Conservation (phyloP, 2,329 filamentous ascomycete genomes). For the Phaeophleospora eucalypticola region DNA sequence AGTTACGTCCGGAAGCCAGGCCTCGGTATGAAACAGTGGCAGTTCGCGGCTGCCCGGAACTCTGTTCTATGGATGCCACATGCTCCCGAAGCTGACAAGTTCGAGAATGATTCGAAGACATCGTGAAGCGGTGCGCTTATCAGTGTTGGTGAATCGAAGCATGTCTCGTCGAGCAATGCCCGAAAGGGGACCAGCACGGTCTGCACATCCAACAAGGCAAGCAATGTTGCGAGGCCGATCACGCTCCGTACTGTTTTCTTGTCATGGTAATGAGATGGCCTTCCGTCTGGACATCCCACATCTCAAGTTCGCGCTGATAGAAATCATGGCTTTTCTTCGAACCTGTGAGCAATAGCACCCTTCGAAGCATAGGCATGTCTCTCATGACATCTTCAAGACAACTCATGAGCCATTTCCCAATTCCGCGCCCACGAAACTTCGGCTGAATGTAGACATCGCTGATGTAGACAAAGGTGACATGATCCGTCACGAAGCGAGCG, state of each 20-base stretch:
- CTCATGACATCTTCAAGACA: constrained; percentile 22
- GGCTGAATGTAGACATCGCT: constrained; percentile 26
- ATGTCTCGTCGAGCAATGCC: too few relatives aligned
- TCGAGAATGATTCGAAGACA: background rate
- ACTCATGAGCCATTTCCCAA: constrained; percentile 25
- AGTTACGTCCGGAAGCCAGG: too few relatives aligned
- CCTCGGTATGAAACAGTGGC: too few relatives aligned
- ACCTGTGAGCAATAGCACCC: constrained; percentile 21
- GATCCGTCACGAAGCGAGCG: constrained; percentile 27
- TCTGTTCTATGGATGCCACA: background rate
- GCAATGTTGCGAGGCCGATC: background rate
- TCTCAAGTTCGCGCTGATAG: constrained; percentile 20
- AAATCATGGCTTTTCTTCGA: constrained; percentile 17
- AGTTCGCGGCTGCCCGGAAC: too few relatives aligned
- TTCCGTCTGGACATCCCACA: constrained; percentile 19
- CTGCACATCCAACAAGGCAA: too few relatives aligned
- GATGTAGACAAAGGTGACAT: constrained; percentile 26
- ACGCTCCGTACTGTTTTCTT: constrained; percentile 6
- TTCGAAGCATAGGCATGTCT: constrained; percentile 19
- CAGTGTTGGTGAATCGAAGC: background rate
- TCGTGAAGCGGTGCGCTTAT: background rate
- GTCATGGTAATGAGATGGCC: constrained; percentile 13
- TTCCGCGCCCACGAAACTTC: constrained; percentile 16
- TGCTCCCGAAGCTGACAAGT: background rate
- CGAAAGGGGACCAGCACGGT: too few relatives aligned